Evolutionary conservation across 768 basidiomycete species (phyloP).

Genomic region (Mycena kentingensis): DNA sequence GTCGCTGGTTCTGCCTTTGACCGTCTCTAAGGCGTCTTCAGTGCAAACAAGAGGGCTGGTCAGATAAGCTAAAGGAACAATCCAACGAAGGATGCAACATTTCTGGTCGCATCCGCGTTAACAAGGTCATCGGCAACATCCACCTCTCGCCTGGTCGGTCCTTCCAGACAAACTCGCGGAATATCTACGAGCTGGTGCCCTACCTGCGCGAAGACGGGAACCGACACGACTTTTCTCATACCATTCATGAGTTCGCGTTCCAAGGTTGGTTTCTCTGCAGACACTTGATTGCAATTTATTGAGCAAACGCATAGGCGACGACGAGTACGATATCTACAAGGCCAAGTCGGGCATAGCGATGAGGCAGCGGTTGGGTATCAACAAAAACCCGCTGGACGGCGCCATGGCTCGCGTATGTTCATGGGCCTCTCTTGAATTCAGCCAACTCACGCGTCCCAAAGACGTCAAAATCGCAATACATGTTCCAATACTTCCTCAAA

Average conservation of each 20-base stretch:
- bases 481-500: constrained; percentile 99
- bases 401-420: constrained; percentile 43
- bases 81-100: constrained; percentile 94
- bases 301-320: constrained; percentile 52
- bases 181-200: constrained; percentile 88
- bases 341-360: constrained; percentile 60
- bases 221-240: constrained; percentile 93
- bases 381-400: constrained; percentile 74
- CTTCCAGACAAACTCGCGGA: constrained; percentile 84
- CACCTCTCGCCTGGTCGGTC: constrained; percentile 92
- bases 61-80: constrained; percentile 90
- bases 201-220: constrained; percentile 88
- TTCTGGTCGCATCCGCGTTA: constrained; percentile 87
- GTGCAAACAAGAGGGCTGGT: constrained; percentile 95
- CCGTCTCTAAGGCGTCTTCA: constrained; percentile 33
- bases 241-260: constrained; percentile 79
- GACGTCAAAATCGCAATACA: constrained; percentile 82
- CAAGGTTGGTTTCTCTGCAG: constrained; percentile 41
- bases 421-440: not conserved
- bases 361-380: constrained; percentile 73
- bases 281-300: not conserved
- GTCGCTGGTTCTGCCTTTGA: not conserved
- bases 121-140: constrained; percentile 96
- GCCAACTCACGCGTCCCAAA: constrained; percentile 29
- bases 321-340: constrained; percentile 76